Conservation (phyloP, 2,329 filamentous ascomycete genomes). For the Fusarium phyllophilum region DNA sequence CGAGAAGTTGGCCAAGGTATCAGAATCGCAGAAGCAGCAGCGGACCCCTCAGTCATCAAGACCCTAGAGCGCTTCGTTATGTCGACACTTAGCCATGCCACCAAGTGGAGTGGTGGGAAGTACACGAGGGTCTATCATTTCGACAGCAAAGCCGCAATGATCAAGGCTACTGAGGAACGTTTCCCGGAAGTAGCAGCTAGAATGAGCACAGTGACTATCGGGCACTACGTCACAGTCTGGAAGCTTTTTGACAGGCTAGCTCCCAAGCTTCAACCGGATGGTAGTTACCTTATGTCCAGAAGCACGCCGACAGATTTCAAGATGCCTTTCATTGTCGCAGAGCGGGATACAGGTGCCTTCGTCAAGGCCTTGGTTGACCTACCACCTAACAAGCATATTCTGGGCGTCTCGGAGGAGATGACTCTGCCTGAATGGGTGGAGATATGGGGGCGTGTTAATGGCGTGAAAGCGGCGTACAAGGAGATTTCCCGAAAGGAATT, state of each 20-base stretch:
- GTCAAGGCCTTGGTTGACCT: not conserved
- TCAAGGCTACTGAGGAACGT: not conserved
- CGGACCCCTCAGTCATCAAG: not conserved
- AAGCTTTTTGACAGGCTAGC: not conserved
- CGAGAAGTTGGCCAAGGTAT: not conserved
- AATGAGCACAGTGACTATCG: not conserved
- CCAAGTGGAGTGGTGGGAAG: not conserved
- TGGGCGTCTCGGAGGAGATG: not conserved
- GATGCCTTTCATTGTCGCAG: not conserved
- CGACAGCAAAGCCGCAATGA: not conserved
- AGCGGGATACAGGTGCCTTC: not conserved
- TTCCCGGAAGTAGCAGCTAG: accelerated
- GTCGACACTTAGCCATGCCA: not conserved
- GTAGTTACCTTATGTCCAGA: not conserved
- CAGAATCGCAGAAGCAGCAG: not conserved
- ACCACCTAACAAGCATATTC: not conserved
- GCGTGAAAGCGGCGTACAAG: not conserved
- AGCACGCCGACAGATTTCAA: not conserved
- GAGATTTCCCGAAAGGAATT: not conserved
- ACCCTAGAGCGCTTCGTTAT: not conserved
- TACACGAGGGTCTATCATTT: not conserved
- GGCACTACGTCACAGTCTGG: not conserved
- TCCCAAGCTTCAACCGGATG: not conserved
- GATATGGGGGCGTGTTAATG: not conserved
- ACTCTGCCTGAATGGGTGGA: not conserved